These are phyloP conservation scores for Vanilla planifolia DNA, from an alignment of 106 monocot genomes.

Conservation along the genomic window DNA sequence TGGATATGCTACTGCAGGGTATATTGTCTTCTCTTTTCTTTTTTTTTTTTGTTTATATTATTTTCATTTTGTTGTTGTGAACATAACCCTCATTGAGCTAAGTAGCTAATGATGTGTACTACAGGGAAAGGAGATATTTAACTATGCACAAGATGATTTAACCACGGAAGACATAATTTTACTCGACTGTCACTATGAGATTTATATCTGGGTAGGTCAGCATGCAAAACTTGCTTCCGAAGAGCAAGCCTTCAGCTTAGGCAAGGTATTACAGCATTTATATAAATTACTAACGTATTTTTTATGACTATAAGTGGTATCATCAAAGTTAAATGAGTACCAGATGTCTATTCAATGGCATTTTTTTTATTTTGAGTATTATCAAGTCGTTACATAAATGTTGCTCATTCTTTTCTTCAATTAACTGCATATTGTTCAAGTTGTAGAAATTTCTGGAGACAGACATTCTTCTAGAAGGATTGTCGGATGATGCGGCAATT, in stretches of 20 bases:
- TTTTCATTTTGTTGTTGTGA: background rate
- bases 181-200: slow-evolving; percentile 11
- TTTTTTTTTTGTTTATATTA: background rate
- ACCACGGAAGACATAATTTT: slow-evolving; percentile 4
- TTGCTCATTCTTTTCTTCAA: background rate
- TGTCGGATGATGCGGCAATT: slow-evolving; percentile 12
- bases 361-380: too few species aligned
- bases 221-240: background rate
- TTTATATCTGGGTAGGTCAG: slow-evolving; percentile 10
- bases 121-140: slow-evolving; percentile 18
- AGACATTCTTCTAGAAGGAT: slow-evolving; percentile 21
- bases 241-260: slow-evolving; percentile 3
- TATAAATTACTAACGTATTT: background rate
- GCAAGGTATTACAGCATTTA: background rate
- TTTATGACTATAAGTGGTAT: too few species aligned
- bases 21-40: background rate
- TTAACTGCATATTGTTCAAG: background rate
- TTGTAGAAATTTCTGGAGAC: slow-evolving; percentile 24
- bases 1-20: too few species aligned
- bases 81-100: background rate
- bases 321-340: too few species aligned
- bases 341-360: too few species aligned
- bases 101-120: background rate
- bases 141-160: slow-evolving; percentile 25
- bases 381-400: too few species aligned